These are phyloP conservation scores for Liquidambar formosana DNA, from an alignment of 164 flowering plant genomes.

Conservation along the genomic window DNA sequence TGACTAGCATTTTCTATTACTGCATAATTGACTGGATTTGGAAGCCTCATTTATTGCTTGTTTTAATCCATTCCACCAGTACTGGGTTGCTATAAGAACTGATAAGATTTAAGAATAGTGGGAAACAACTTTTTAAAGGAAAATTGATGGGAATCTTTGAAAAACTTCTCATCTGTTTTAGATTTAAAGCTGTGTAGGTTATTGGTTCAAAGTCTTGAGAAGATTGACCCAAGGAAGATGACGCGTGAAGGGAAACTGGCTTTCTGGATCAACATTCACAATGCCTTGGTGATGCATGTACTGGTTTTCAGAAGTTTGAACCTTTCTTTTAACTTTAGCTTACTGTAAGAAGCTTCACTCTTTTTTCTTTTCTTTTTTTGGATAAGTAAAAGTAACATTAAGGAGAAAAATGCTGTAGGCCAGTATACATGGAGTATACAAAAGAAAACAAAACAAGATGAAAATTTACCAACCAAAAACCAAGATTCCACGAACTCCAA, in stretches of 20 bases:
- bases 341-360: not conserved
- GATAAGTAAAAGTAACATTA: too few species aligned
- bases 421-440: too few species aligned
- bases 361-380: too few species aligned
- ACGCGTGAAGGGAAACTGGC: conserved; percentile 66
- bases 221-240: conserved; percentile 59
- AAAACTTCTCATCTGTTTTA: conserved; percentile 6
- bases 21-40: not conserved
- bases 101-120: not conserved
- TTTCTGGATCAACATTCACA: conserved; percentile 74
- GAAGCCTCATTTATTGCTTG: not conserved
- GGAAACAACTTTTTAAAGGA: not conserved
- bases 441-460: too few species aligned
- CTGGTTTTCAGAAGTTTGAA: conserved; percentile 6
- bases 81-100: not conserved
- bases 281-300: conserved; percentile 76
- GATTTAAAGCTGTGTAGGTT: conserved; percentile 39
- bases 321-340: not conserved
- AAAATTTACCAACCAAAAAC: too few species aligned
- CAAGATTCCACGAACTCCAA: too few species aligned
- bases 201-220: conserved; percentile 51
- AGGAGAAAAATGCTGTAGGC: too few species aligned
- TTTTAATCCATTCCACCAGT: not conserved
- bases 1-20: not conserved
- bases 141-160: not conserved